Conservation (phyloP, 139 green algal genomes). For the Eudorina sp. region DNA sequence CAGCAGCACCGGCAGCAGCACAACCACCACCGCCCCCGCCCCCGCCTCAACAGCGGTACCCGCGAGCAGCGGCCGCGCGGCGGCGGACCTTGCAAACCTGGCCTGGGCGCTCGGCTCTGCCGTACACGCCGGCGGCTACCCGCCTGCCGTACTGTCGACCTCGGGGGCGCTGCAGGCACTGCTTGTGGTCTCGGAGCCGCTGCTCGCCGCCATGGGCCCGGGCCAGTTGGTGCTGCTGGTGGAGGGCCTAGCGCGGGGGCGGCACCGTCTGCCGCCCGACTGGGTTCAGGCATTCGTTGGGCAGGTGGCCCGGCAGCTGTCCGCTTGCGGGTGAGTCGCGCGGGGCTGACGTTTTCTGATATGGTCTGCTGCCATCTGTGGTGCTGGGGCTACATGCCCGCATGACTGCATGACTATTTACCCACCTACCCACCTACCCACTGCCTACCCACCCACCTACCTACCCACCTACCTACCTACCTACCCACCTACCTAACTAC, state of each 20-base stretch:
- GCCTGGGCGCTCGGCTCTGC: conserved; percentile 1
- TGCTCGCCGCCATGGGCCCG: not conserved
- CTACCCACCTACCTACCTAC: too few relatives aligned
- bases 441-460: too few relatives aligned
- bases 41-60: not conserved
- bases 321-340: conserved; percentile 28
- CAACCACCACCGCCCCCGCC: not conserved
- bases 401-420: too few relatives aligned
- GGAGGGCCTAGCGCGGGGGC: conserved; percentile 5
- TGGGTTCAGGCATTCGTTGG: not conserved
- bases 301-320: conserved; percentile 13
- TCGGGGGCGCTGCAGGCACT: conserved; percentile 22
- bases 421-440: too few relatives aligned
- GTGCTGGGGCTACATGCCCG: too few relatives aligned
- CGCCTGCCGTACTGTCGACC: not conserved
- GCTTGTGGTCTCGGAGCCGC: not conserved
- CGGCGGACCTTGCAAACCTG: conserved; percentile 9
- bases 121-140: not conserved
- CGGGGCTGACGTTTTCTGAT: too few relatives aligned
- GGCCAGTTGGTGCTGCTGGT: conserved; percentile 35
- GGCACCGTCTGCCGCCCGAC: conserved; percentile 17
- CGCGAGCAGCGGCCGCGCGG: not conserved
- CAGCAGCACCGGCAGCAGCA: not conserved
- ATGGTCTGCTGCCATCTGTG: too few relatives aligned
- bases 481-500: too few relatives aligned